phyloP scores from a whole-genome alignment of 176 grass and related monocot genomes.

The Zea mays region Zm-B73-REFERENCE-NAM-5.0 NC_050099.1:231391001-231391500 shows the following conservation, averaged over 20 bases:
- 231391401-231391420: conserved; percentile 87
- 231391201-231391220: conserved; percentile 88
- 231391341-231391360: conserved; percentile 85
- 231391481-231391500: conserved; percentile 64
- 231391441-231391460: conserved; percentile 97
- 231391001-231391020: not conserved
- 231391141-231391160: conserved; percentile 90
- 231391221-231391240: conserved; percentile 28
- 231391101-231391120: conserved; percentile 62
- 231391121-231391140: conserved; percentile 88
- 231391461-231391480: conserved; percentile 97
- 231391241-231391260: conserved; percentile 6
- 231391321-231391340: conserved; percentile 86
- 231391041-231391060: conserved; percentile 98
- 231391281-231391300: conserved; percentile 64
- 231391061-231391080: conserved; percentile 87
- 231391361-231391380: conserved; percentile 83
- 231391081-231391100: conserved; percentile 70
- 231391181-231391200: conserved; percentile 94
- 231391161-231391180: conserved; percentile 85
- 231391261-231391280: conserved; percentile 6
- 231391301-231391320: conserved; percentile 87
- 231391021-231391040: conserved; percentile 6
- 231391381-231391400: conserved; percentile 86
- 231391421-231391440: conserved; percentile 82